Conservation (phyloP, 176 grass and related monocot species). For the Saccharum officinarum region DNA sequence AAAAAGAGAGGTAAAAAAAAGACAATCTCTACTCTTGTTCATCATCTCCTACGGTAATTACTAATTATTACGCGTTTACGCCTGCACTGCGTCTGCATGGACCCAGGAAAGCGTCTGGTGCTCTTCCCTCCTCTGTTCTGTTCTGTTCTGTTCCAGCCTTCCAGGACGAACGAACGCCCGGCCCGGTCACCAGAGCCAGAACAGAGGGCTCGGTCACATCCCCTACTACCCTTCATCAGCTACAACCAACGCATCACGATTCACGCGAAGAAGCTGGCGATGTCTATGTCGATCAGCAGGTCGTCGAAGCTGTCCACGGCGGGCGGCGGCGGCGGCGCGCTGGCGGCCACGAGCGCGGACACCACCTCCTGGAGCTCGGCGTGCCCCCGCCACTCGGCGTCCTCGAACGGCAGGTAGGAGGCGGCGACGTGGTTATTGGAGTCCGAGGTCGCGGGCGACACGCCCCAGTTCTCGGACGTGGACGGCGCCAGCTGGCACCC, state of each 20-base stretch:
- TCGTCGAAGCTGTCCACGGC: constrained; percentile 43
- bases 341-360: constrained; percentile 34
- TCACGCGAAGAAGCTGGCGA: constrained; percentile 39
- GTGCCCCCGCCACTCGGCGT: constrained; percentile 11
- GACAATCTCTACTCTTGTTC: not conserved
- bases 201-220: not conserved
- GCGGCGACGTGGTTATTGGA: not conserved
- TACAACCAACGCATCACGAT: not conserved
- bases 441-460: constrained; percentile 53
- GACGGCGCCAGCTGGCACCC: constrained; percentile 8
- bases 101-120: constrained; percentile 27
- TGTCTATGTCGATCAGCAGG: constrained; percentile 13
- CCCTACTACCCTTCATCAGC: not conserved
- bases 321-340: not conserved
- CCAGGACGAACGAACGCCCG: not conserved
- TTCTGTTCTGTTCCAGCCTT: no score
- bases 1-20: not conserved
- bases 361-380: constrained; percentile 39
- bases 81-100: constrained; percentile 7
- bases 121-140: constrained; percentile 41
- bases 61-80: not conserved
- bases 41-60: constrained; percentile 20
- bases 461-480: constrained; percentile 25
- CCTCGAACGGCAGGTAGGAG: not conserved
- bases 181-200: not conserved